These are phyloP conservation scores for Blastocystis hominis DNA, from an alignment of 352 stramenopile species.

Conservation along the genomic window DNA sequence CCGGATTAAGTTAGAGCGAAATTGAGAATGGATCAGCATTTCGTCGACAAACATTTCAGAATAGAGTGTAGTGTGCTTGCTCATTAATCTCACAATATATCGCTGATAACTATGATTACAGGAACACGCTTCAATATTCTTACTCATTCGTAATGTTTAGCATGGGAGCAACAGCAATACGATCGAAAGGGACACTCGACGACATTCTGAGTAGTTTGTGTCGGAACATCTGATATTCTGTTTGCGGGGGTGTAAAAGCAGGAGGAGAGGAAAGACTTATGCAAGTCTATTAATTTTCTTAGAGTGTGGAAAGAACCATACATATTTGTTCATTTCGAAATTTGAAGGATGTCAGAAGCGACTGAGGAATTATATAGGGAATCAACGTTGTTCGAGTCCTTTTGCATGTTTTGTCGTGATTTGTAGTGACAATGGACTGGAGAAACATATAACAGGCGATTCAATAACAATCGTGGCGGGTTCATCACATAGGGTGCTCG, in stretches of 20 bases:
- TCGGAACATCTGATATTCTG: too few species aligned
- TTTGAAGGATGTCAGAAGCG: background rate
- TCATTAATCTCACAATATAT: conserved; percentile 11
- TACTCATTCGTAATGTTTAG: conserved; percentile 40
- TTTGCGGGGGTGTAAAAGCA: too few species aligned
- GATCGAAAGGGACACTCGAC: background rate
- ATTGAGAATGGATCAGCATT: background rate
- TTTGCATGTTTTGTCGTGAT: background rate
- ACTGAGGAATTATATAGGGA: background rate
- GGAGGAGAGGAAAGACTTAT: too few species aligned
- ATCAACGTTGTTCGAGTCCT: background rate
- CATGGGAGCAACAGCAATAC: conserved; percentile 23
- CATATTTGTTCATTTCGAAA: too few species aligned
- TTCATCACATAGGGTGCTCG: background rate
- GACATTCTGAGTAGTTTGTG: conserved; percentile 18
- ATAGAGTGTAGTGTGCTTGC: conserved; percentile 9
- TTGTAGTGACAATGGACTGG: background rate
- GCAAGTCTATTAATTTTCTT: too few species aligned
- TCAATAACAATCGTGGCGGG: background rate
- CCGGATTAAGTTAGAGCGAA: background rate
- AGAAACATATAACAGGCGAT: background rate
- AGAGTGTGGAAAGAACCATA: too few species aligned
- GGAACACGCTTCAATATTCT: background rate
- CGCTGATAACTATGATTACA: conserved; percentile 24
- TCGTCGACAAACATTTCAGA: conserved; percentile 48